These are phyloP conservation scores for Melampsora americana DNA, from an alignment of 1,284 basidiomycete species.

Conservation along the genomic window DNA sequence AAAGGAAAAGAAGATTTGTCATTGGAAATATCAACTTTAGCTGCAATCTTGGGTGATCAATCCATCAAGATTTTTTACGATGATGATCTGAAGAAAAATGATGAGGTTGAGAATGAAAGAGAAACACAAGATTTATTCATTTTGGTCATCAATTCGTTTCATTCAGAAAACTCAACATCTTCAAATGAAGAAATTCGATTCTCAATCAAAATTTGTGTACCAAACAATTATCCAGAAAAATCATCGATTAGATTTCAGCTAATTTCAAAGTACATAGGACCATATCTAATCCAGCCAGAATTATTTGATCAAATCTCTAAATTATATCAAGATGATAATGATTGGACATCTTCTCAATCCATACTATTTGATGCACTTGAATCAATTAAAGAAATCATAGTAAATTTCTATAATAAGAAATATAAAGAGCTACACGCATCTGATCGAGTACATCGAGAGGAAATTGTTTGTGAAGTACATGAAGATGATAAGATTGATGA, in stretches of 20 bases:
- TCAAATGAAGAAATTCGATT: conserved; percentile 6
- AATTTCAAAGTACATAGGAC: conserved; percentile 77
- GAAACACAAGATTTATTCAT: background rate
- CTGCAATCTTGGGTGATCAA: conserved; percentile 70
- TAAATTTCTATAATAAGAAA: background rate
- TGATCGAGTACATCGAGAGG: background rate
- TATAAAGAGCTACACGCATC: background rate
- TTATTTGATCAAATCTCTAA: conserved; percentile 56
- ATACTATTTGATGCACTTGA: conserved; percentile 33
- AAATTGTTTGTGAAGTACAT: background rate
- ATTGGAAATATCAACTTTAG: conserved; percentile 59
- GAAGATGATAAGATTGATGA: background rate
- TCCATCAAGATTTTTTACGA: background rate
- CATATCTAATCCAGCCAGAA: conserved; percentile 67
- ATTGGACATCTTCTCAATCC: conserved; percentile 11
- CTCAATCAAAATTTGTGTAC: conserved; percentile 67
- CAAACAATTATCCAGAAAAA: conserved; percentile 67
- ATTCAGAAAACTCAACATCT: background rate
- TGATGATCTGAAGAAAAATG: background rate
- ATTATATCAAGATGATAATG: conserved; percentile 22
- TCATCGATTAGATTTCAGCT: conserved; percentile 78
- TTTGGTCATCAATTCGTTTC: background rate
- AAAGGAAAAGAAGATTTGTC: conserved; percentile 4
- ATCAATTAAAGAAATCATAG: conserved; percentile 22
- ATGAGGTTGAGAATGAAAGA: background rate